Base-by-base conservation (phyloP, 2,329 filamentous ascomycete species). In the Cadophora gregata region DNA sequence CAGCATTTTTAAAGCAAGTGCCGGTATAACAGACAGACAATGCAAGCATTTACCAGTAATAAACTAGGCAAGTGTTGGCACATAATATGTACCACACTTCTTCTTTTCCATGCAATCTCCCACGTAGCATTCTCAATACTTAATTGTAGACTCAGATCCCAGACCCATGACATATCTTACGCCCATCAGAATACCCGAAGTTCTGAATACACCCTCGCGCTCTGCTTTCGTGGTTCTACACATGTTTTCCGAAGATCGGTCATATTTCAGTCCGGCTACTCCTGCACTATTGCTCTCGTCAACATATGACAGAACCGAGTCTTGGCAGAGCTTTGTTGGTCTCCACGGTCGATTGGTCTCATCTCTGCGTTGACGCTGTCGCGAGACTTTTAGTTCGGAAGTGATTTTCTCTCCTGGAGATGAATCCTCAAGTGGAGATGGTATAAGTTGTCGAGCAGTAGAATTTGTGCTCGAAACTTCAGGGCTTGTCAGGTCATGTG, bases 81-180 rank as follows among this genome's bases (percentile, higher is more conserved):
- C 14, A 58, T 38, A 33, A 58, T 9, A 38, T 42, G 8, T 12
- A 9, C 21, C 14, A 56, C 24, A 42, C 1, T 14, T 24, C 31
- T 25, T 16, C 19, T 27, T 8, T n/a, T 14, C 24, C 3, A 16
- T 24, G 19, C 31, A 24, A 36, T 3, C 21, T 2, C 19, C n/a
- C 31, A 24, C 31, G 10, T 1, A 24, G 14, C 19, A 38, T 25
- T 4, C 31, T 58, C 45, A 62, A 59, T 48, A 19, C 10, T 67
- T 27, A 21, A 61, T 56, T 29, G n/a, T n/a, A 16, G 16, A 33
- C 25, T 48, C 38, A 33, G 55, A 58, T 58, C 55, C 45, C 38
- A 62, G 53, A 29, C 69, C 69, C 55, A 70, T 38, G 12, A 70
- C 67, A 60, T 65, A 70, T 47, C 69, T 63, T 16, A 70, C 69